Percentiles rank a stretch among this genome's conserved stretches.
Conservation (phyloP, 2,329 filamentous ascomycete genomes). For the Pseudocercospora macadamiae region DNA sequence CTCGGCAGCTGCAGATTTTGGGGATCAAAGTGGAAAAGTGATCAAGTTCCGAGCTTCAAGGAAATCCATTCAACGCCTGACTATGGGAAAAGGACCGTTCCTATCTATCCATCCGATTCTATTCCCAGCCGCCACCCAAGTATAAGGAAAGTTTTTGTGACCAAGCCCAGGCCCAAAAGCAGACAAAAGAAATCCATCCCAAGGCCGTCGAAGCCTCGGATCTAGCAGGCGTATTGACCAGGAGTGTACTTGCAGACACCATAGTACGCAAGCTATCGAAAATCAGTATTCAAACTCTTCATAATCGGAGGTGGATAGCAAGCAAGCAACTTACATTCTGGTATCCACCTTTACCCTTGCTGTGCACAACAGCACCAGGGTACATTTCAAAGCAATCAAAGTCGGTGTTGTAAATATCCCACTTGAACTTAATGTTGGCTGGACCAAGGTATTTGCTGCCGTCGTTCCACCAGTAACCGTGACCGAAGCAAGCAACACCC, state of each 20-base stretch:
- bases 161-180: not conserved
- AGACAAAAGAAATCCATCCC: not conserved
- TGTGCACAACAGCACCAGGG: not conserved
- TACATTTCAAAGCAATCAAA: conserved; percentile 13
- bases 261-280: not conserved
- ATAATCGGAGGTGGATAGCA: not conserved
- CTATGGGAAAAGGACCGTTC: not conserved
- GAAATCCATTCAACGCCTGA: not conserved
- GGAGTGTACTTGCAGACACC: not conserved
- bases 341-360: conserved; percentile 1
- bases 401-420: conserved; percentile 1
- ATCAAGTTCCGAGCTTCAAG: not conserved
- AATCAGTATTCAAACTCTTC: not conserved
- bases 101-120: not conserved
- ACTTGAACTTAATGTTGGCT: conserved; percentile 3
- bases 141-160: not conserved
- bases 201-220: not conserved
- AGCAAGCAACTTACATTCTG: conserved; percentile 5
- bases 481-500: conserved; percentile 2
- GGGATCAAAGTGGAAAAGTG: not conserved
- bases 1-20: no score
- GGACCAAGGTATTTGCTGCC: not conserved
- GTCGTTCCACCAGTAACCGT: not conserved
- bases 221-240: not conserved
- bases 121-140: not conserved